These are phyloP conservation scores for Hymenotorrendiella dingleyae DNA, from an alignment of 2,329 filamentous ascomycete species.

Conservation along the genomic window DNA sequence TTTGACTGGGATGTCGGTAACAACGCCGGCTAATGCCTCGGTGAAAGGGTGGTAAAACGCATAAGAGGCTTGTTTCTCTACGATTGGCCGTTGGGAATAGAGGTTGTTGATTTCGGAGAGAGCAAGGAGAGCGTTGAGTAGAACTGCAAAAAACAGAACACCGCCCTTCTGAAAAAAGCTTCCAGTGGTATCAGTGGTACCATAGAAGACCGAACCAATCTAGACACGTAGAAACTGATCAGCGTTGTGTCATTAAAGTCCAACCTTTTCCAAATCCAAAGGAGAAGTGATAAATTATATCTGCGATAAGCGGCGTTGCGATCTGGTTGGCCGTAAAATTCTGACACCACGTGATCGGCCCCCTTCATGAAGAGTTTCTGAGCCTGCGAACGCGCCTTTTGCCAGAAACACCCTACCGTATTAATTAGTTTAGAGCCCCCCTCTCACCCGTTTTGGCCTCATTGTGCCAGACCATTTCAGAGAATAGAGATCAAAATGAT, in stretches of 20 bases:
- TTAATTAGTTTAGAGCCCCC: too few species aligned
- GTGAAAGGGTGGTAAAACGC: slow-evolving; percentile 87
- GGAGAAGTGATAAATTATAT: too few species aligned
- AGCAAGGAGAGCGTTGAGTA: slow-evolving; percentile 61
- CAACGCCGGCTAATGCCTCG: slow-evolving; percentile 80
- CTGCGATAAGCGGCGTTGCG: too few species aligned
- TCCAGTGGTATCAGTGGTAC: slow-evolving; percentile 44
- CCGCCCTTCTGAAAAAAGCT: slow-evolving; percentile 59
- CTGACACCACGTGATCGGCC: too few species aligned
- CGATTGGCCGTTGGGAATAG: slow-evolving; percentile 82
- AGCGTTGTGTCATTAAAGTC: neutral
- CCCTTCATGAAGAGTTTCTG: too few species aligned
- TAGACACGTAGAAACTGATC: too few species aligned
- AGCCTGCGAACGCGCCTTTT: too few species aligned
- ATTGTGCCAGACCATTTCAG: too few species aligned
- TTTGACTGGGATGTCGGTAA: slow-evolving; percentile 83
- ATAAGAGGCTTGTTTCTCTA: slow-evolving; percentile 84
- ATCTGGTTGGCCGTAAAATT: too few species aligned
- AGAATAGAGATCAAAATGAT: too few species aligned
- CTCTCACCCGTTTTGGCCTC: too few species aligned
- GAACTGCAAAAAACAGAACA: slow-evolving; percentile 61
- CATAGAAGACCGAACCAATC: slow-evolving; percentile 61
- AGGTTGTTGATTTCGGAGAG: slow-evolving; percentile 63
- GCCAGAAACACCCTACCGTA: too few species aligned
- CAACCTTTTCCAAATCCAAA: neutral